Base-by-base conservation (phyloP, 2,329 filamentous ascomycete species). In the Cryphonectria radicalis region DNA sequence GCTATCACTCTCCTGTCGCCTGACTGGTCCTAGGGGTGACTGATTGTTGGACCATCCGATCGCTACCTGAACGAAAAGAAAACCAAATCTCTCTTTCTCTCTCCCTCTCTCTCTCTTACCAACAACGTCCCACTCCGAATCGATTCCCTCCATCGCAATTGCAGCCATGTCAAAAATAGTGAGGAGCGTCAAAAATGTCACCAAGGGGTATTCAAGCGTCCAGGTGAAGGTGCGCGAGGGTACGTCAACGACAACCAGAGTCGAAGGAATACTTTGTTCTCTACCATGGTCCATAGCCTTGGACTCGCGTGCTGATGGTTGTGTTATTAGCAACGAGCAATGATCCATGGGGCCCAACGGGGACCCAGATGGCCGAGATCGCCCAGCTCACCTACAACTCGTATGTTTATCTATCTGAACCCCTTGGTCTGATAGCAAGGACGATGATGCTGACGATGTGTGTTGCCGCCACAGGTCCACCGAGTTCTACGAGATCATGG, bases 401-500 rank as follows among this genome's bases (percentile, higher is more conserved):
- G 95, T 98, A 91, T 79, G 92, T 83, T 46, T 3, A 50, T 60
- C 67, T 25, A 65, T 59, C 53, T 28, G 59, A 40, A 13, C 72
- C 66, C 6, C 5, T 67, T 35, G 22, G 43, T 14, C 17, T 53
- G 40, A 50, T 35, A 22, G 42, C 40, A 50, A 25, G 22, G 60
- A 69, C 40, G n/a, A 17, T n/a, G 57, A 35, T 68, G 57, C 69
- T 73, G 50, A 72, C 50, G 28, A 43, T 46, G 19, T 46, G 19
- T 42, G 62, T 46, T 50, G 59, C 19, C 22, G 22, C 46, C 57
- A 59, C 75, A 97, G 95, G 79, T 95, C 94, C 50, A 95, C 92
- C 82, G 96, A 98, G 81, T 99, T 99, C 84, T 97, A 97, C 85
- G 95, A 99, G 81, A 98, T 99, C 78, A 97, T 99, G 92, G 96